phyloP scores from a whole-genome alignment of 495 filamentous ascomycete species.

The Entonaema liquescens region DNA sequence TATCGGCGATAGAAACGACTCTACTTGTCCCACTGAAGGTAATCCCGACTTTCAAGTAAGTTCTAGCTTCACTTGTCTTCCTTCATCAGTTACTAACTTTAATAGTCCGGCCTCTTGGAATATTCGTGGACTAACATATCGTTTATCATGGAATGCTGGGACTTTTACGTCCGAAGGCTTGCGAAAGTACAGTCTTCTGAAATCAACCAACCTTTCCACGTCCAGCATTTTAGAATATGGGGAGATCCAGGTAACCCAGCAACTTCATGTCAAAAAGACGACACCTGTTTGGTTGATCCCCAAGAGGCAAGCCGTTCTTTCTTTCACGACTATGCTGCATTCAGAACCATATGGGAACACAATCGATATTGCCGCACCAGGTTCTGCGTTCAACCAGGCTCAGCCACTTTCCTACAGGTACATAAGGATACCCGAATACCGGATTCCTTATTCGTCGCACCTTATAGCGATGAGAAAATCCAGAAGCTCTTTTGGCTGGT shows the following conservation, averaged over 20 bases:
- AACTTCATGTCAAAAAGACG: neutral
- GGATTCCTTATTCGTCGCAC: constrained; percentile 42
- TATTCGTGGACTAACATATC: constrained; percentile 43
- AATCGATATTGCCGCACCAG: neutral
- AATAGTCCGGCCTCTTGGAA: constrained; percentile 46
- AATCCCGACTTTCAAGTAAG: constrained; percentile 49
- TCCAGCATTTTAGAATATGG: constrained; percentile 24
- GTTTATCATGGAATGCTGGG: constrained; percentile 41
- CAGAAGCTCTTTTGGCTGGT: constrained; percentile 52
- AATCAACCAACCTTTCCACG: neutral
- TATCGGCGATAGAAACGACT: constrained; percentile 1
- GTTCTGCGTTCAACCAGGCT: neutral
- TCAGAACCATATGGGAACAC: constrained; percentile 15
- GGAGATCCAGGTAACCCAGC: constrained; percentile 7
- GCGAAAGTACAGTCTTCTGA: neutral
- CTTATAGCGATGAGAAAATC: constrained; percentile 37
- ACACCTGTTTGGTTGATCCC: neutral
- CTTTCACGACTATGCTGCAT: constrained; percentile 29
- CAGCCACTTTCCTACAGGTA: constrained; percentile 12
- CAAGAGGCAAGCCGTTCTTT: constrained; percentile 25
- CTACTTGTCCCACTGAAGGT: constrained; percentile 16
- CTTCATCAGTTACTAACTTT: constrained; percentile 14
- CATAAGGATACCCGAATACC: constrained; percentile 47
- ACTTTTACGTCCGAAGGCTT: constrained; percentile 25
- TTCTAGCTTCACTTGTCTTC: neutral